Evolutionary conservation across 257 asterid genomes (phyloP).

Genomic region (Solanum medicagineum): DNA sequence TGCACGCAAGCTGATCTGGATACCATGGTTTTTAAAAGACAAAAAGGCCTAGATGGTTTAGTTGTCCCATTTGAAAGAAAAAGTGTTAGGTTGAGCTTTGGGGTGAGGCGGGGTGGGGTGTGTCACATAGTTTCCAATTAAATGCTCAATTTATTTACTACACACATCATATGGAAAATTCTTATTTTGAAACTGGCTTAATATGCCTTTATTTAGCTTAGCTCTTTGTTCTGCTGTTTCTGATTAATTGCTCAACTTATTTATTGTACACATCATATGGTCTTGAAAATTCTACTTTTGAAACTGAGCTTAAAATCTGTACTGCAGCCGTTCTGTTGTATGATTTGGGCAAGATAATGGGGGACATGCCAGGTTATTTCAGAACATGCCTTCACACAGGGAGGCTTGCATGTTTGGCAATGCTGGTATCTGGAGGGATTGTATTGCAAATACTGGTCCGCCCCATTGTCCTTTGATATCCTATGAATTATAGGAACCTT

Average conservation of each 20-base stretch:
- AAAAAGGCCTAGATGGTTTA: background rate
- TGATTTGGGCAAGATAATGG: conserved; percentile 46
- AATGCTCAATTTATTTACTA: background rate
- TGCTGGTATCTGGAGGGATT: conserved; percentile 85
- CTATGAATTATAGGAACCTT: background rate
- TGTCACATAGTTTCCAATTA: background rate
- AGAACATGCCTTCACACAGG: conserved; percentile 75
- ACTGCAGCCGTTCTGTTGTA: conserved; percentile 8
- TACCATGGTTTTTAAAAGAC: background rate
- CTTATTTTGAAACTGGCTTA: background rate
- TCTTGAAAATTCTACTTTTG: background rate
- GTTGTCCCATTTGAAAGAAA: background rate
- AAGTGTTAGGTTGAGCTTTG: background rate
- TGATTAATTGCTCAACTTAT: background rate
- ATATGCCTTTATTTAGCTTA: background rate
- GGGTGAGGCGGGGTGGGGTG: background rate
- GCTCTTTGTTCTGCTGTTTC: background rate
- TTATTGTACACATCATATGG: background rate
- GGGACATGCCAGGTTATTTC: conserved; percentile 55
- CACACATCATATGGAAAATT: background rate
- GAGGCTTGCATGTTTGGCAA: conserved; percentile 75
- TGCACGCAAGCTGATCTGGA: background rate
- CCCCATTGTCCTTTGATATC: background rate
- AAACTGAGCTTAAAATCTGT: background rate
- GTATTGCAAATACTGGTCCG: conserved; percentile 84